Conservation (phyloP, 192 early-diverging fungal species). For the Rhizoclosmatium sp. region DNA sequence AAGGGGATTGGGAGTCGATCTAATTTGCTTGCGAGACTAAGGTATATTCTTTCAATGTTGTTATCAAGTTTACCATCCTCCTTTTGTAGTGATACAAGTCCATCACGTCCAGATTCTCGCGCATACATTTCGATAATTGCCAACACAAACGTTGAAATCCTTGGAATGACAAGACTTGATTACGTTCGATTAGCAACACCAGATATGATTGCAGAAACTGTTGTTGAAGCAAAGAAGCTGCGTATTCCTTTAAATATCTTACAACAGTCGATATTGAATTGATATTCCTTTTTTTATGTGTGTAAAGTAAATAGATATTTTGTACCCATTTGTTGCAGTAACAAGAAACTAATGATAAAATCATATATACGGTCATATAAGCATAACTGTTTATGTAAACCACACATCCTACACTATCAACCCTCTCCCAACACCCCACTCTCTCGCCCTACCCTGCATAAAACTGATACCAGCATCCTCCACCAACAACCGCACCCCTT, state of each 20-base stretch:
- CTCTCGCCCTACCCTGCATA: not conserved
- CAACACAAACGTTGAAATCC: conserved; percentile 23
- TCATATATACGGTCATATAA: too few species aligned
- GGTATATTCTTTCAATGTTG: not conserved
- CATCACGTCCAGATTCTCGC: conserved; percentile 19
- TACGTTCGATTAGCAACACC: conserved; percentile 12
- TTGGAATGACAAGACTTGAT: conserved; percentile 25
- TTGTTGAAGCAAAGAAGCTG: not conserved
- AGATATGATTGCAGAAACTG: conserved; percentile 10
- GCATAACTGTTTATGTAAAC: too few species aligned
- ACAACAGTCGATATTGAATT: not conserved
- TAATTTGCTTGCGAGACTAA: conserved; percentile 17
- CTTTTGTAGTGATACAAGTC: conserved; percentile 6
- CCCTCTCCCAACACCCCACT: not conserved
- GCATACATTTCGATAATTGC: conserved; percentile 30
- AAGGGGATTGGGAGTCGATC: not conserved
- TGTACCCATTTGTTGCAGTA: too few species aligned
- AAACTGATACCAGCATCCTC: not conserved
- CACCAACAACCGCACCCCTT: not conserved
- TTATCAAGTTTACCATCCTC: not conserved
- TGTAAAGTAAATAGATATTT: too few species aligned
- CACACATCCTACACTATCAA: too few species aligned
- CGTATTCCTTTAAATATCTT: conserved; percentile 11
- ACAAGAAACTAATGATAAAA: too few species aligned
- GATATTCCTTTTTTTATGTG: too few species aligned